Evolutionary conservation across 352 stramenopile species (phyloP).

Genomic region (Phytopythium mirpurense): DNA sequence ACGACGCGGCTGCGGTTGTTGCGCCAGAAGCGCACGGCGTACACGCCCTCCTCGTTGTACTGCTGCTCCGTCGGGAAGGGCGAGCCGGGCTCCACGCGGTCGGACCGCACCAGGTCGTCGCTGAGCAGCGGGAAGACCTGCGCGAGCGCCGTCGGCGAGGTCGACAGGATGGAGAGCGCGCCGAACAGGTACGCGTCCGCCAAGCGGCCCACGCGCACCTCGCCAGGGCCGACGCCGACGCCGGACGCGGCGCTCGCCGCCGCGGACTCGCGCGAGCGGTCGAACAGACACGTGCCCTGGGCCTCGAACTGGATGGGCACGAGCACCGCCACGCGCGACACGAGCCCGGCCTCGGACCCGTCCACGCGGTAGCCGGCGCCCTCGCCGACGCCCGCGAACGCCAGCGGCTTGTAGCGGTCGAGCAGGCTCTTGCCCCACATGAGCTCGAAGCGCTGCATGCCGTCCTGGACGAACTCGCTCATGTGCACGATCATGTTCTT

Average conservation of each 20-base stretch:
- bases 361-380: conserved; percentile 69
- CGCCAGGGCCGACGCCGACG: conserved; percentile 58
- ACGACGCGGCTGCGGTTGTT: conserved; percentile 79
- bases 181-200: conserved; percentile 80
- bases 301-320: conserved; percentile 78
- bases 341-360: conserved; percentile 36
- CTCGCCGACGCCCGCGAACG: conserved; percentile 67
- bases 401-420: conserved; percentile 73
- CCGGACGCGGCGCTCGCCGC: conserved; percentile 45
- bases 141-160: conserved; percentile 63
- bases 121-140: conserved; percentile 67
- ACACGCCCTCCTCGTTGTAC: conserved; percentile 87
- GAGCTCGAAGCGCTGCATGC: conserved; percentile 71
- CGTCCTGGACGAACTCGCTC: conserved; percentile 79
- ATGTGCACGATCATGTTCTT: conserved; percentile 85
- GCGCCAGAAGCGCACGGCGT: conserved; percentile 81
- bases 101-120: conserved; percentile 47
- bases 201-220: conserved; percentile 58
- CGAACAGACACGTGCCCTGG: conserved; percentile 75
- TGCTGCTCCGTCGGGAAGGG: conserved; percentile 67
- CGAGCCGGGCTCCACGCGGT: conserved; percentile 52
- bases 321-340: conserved; percentile 71
- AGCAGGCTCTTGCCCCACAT: conserved; percentile 84
- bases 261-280: conserved; percentile 54
- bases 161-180: conserved; percentile 77